A percentile compares a stretch with the other conserved stretches of the same genome.
These are phyloP conservation scores for Verticillium zaregamsianum DNA, from an alignment of 2,329 filamentous ascomycete species.

Conservation along the genomic window DNA sequence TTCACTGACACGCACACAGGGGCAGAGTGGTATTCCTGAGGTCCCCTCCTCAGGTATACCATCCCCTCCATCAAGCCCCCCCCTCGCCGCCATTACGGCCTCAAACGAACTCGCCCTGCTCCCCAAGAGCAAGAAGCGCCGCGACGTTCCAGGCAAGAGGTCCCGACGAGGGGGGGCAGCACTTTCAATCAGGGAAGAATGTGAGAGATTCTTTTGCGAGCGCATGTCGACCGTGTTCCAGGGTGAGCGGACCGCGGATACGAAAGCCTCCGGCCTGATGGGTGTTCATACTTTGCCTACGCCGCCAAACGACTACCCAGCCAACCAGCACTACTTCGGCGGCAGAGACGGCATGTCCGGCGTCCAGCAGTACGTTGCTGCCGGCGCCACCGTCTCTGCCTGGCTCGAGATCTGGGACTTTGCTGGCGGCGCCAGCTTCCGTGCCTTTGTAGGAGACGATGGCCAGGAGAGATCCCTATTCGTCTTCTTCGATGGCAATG, in stretches of 20 bases:
- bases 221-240: constrained; percentile 89
- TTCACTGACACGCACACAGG: constrained; percentile 19
- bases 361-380: constrained; percentile 12
- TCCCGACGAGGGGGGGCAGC: constrained; percentile 82
- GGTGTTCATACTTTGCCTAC: constrained; percentile 60
- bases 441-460: constrained; percentile 75
- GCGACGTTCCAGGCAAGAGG: constrained; percentile 32
- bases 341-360: constrained; percentile 13
- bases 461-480: constrained; percentile 72
- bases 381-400: constrained; percentile 40
- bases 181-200: constrained; percentile 97
- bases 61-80: constrained; percentile 84
- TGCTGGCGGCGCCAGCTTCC: constrained; percentile 75
- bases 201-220: constrained; percentile 99
- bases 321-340: constrained; percentile 18
- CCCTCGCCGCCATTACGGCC: constrained; percentile 71
- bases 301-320: constrained; percentile 47
- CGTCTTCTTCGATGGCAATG: constrained; percentile 74
- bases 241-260: constrained; percentile 81
- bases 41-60: constrained; percentile 79
- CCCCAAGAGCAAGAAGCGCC: constrained; percentile 45
- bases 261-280: constrained; percentile 81
- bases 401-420: constrained; percentile 87
- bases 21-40: constrained; percentile 94
- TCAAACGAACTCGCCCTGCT: constrained; percentile 63